These are phyloP conservation scores for Globisporangium abappressorium DNA, from an alignment of 352 stramenopile species.

Conservation along the genomic window DNA sequence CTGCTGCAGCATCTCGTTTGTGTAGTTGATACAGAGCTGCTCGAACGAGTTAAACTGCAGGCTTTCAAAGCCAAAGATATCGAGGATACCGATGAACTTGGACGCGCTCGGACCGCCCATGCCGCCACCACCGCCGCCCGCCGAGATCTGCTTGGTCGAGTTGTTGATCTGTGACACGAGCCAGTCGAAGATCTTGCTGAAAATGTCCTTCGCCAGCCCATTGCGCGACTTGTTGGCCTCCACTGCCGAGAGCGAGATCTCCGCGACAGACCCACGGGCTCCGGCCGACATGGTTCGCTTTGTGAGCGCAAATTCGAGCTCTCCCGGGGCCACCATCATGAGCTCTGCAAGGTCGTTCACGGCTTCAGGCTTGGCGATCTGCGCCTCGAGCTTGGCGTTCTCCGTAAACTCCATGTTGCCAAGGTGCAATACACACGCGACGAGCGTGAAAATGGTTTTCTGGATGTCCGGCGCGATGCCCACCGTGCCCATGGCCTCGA, in stretches of 20 bases:
- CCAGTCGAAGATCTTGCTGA: slow-evolving; percentile 97
- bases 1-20: slow-evolving; percentile 95
- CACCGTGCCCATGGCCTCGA: slow-evolving; percentile 91
- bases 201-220: slow-evolving; percentile 95
- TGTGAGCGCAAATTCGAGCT: slow-evolving; percentile 88
- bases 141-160: slow-evolving; percentile 73
- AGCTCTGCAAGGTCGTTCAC: slow-evolving; percentile 76
- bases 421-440: slow-evolving; percentile 96
- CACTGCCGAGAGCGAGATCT: slow-evolving; percentile 78
- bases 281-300: slow-evolving; percentile 87
- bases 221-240: slow-evolving; percentile 90
- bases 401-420: slow-evolving; percentile 94
- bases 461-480: slow-evolving; percentile 88
- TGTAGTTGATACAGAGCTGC: slow-evolving; percentile 97
- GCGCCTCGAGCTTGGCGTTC: slow-evolving; percentile 81
- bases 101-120: slow-evolving; percentile 20
- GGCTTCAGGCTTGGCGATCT: slow-evolving; percentile 61
- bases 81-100: slow-evolving; percentile 93
- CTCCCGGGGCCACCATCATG: slow-evolving; percentile 79
- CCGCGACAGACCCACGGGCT: slow-evolving; percentile 78
- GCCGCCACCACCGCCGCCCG: slow-evolving; percentile 15
- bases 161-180: slow-evolving; percentile 93
- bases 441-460: slow-evolving; percentile 93
- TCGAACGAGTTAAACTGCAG: slow-evolving; percentile 94
- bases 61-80: slow-evolving; percentile 98